Base-by-base conservation (phyloP, 345 rosid species). In the Nephelium lappaceum region DNA sequence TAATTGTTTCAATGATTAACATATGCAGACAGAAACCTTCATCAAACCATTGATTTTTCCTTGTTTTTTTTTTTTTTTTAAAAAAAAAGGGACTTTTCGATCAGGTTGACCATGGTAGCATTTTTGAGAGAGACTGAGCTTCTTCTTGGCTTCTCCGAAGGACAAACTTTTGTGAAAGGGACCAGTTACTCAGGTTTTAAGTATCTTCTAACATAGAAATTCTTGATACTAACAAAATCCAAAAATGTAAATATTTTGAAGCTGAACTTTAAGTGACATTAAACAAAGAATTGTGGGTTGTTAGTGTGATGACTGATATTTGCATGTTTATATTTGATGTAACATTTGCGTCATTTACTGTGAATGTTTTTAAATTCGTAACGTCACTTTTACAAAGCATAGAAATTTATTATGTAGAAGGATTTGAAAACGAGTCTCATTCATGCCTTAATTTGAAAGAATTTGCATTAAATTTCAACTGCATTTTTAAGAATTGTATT, bases 141-240 rank as follows among this genome's bases (percentile, higher is more conserved):
- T 0, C 27, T 2, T 31, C 63, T 71, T 51, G 45, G 74, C 62
- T 71, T 49, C 11, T 49, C 16, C 62, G 41, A 0, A 3, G 57
- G 58, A 25, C 0, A 16, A 18, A n/a, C 11, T 6, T 27, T 19
- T 15, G 8, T 16, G 42, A 49, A 47, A 71, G 16, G 31, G 63
- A 31, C 74, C 42, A 15, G 19, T 51, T 53, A 18, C 39, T 53
- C 27, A 1, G 53, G 36, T 73, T 7, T 41, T 24, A 49, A 19
- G 73, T 16, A n/a, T 38, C 27, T 73, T 73, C 53, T 73, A 39
- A 67, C 67, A 21, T 49, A 41, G 53, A 60, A 41, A 58, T 60
- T n/a, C 24, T 49, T 14, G 55, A 49, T 49, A 49, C 15, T 49
- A 49, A 49, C 14, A 14, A 11, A 49, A 49, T 49, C 16, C 16